Conservation (phyloP, 169 alveolate species). For the Amoebophrya sp. region DNA sequence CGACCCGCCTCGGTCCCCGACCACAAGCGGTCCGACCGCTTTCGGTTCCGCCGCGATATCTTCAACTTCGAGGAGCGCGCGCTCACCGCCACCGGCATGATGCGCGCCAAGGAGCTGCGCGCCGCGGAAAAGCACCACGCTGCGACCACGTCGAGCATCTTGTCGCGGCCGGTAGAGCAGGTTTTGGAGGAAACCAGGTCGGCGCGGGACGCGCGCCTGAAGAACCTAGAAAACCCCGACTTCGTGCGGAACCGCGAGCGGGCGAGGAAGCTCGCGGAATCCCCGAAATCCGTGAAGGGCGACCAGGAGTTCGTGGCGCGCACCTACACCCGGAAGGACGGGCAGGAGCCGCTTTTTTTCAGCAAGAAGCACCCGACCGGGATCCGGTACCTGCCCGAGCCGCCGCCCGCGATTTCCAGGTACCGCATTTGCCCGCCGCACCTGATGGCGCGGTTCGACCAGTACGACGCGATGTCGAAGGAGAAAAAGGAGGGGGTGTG, state of each 20-base stretch:
- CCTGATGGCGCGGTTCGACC: neutral
- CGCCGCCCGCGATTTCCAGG: neutral
- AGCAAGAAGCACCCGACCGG: neutral
- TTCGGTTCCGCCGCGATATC: neutral
- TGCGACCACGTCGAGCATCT: too few species aligned
- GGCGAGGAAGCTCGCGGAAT: too few species aligned
- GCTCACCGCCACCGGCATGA: too few species aligned
- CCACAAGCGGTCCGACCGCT: neutral
- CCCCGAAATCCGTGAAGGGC: too few species aligned
- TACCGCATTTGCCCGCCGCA: neutral
- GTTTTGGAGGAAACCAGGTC: neutral
- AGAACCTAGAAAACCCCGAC: neutral
- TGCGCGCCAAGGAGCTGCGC: too few species aligned
- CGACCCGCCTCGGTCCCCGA: too few species aligned
- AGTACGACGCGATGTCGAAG: neutral
- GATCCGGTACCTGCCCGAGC: neutral
- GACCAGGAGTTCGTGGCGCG: too few species aligned
- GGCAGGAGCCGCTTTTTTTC: too few species aligned
- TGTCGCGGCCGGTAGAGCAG: neutral
- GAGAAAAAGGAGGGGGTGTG: neutral
- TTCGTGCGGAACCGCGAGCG: neutral
- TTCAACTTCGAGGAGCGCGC: neutral
- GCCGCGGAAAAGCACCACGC: too few species aligned
- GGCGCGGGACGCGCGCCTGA: neutral
- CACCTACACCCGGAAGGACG: too few species aligned